Evolutionary conservation across 75 land plant genomes (phyloP), one percentile per base, ranked within the genome.

Genomic region (Pseudotsuga menziesii): DNA sequence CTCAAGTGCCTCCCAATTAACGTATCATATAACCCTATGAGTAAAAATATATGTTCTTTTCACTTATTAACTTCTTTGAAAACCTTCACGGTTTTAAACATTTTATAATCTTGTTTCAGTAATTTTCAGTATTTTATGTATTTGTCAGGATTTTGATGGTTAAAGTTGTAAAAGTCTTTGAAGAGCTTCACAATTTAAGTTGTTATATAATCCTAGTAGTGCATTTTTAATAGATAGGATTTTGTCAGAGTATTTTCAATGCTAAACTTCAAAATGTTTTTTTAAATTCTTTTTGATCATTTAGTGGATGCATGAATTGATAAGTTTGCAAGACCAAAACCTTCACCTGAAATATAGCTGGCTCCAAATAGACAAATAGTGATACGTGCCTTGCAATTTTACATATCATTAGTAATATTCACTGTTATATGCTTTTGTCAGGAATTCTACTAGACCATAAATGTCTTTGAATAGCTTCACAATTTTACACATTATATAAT

Each of bases 291-390:
- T 25, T 25, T 41, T 39, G 23, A 22, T 20, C 8, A 8, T 11
- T 41, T 69, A 69, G 20, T 69, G 39, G 48, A 41, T 9, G 20
- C 48, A 3, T n/a, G 22, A 41, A 41, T 20, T 41, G 39, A 20
- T 20, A 61, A 61, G 13, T 61, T 26, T 25, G 14, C 25, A 41
- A 8, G 36, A 17, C n/a, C 75, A 15, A 36, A 69, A n/a, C 80
- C 66, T 84, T 88, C 54, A 91, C 82, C 22, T n/a, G 75, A 80
- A 56, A n/a, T 41, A n/a, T 61, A 96, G 99, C 98, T 86, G 99
- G 99, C 78, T 94, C 99, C 57, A 89, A 95, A 2, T 89, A 94
- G 78, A 82, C 85, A 44, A 94, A 98, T 19, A 87, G 99, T 77
- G 79, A 89, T 73, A 73, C 12, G 14, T 11, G 64, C 14, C 64